Evolutionary conservation across 352 stramenopile genomes (phyloP), one percentile per base, ranked within the genome.

Genomic region (Pythium aristosporum): DNA sequence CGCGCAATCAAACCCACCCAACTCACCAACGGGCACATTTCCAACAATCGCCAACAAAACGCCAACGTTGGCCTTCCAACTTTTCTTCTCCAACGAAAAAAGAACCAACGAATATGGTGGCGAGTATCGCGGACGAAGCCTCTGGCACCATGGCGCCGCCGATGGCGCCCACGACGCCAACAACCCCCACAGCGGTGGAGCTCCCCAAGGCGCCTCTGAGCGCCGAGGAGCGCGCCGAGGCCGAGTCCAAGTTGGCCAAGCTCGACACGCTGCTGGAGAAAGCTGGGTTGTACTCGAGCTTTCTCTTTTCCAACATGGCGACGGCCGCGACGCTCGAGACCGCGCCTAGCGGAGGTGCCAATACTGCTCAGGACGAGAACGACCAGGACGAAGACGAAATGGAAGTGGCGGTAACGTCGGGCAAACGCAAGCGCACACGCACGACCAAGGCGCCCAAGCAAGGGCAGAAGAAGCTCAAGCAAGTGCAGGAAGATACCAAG

Each of bases 201-300:
- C 10, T 30, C 10, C 8, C 21, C 44, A 50, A 50, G 44, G 8
- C 15, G 36, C n/a, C 16, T 39, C 16, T 69, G 12, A 53, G 28
- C 18, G 53, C 47, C 2, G 67, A 75, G 21, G 39, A 74, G 21
- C 52, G 50, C 46, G 62, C 76, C 56, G 82, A 75, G 76, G 89
- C 68, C 73, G 91, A 63, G 48, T 70, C 68, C 52, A 88, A 87
- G 50, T 73, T 94, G 16, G 65, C 79, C 23, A 96, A 96, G 77
- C 79, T 96, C 28, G 88, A 96, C 73, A 88, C 54, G 10, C 67
- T 96, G 42, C 74, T 96, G 70, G 85, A 94, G 61, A 96, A 96
- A 51, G 88, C 88, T 5, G 87, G 85, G 25, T 68, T 94, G 39
- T 96, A 94, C 74, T 94, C 85, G 49, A 93, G 81, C 56, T 95